Conservation (phyloP, 1,139 yeast species). For the Suhomyces guaymorum region DNA sequence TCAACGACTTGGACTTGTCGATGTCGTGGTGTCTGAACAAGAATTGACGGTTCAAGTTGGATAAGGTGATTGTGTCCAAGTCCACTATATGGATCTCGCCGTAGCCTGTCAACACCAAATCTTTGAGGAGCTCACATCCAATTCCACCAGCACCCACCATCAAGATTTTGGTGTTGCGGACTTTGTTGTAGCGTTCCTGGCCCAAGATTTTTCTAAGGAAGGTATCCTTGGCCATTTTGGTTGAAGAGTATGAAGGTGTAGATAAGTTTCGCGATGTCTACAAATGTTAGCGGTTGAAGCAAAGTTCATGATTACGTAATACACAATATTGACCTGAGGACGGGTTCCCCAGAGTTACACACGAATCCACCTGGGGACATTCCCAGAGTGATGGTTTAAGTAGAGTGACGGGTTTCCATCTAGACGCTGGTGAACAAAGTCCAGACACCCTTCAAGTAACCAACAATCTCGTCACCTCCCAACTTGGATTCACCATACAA, state of each 20-base stretch:
- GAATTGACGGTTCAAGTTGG: constrained; percentile 92
- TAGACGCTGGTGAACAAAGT: constrained; percentile 63
- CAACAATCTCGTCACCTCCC: constrained; percentile 82
- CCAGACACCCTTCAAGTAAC: constrained; percentile 77
- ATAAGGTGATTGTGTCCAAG: constrained; percentile 88
- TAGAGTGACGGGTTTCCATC: too few relatives aligned
- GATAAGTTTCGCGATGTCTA: too few relatives aligned
- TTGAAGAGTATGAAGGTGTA: too few relatives aligned
- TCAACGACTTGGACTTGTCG: constrained; percentile 78
- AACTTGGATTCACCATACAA: constrained; percentile 78
- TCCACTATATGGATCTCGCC: constrained; percentile 93
- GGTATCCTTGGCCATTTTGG: constrained; percentile 40
- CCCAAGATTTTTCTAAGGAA: constrained; percentile 50
- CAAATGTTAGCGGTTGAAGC: too few relatives aligned
- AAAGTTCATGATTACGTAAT: constrained; percentile 5
- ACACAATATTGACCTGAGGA: background rate
- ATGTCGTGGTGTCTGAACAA: constrained; percentile 84
- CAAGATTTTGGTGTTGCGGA: constrained; percentile 59
- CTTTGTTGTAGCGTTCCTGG: constrained; percentile 27
- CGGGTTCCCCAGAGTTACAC: too few relatives aligned
- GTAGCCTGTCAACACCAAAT: constrained; percentile 77
- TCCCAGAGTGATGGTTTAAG: too few relatives aligned
- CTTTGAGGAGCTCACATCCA: constrained; percentile 92
- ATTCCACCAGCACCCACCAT: constrained; percentile 99
- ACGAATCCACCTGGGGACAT: too few relatives aligned